Percentiles rank a stretch among this genome's conserved stretches.
These are phyloP conservation scores for Erigeron philadelphicus DNA, from an alignment of 140 eudicot genomes.

Conservation along the genomic window DNA sequence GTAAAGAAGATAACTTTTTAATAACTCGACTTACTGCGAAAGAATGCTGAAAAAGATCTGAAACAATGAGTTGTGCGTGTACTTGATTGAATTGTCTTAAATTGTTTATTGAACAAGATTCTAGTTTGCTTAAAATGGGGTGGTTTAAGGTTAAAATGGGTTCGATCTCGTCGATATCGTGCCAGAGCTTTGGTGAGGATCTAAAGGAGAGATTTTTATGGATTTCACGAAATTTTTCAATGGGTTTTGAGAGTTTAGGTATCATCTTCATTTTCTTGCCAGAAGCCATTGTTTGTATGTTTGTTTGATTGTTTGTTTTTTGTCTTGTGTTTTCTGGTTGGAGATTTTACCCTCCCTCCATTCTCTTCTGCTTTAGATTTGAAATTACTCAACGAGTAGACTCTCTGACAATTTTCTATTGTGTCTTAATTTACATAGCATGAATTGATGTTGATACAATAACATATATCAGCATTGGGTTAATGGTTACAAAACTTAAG, in stretches of 20 bases:
- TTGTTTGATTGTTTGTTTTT: neutral
- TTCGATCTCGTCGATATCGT: constrained; percentile 18
- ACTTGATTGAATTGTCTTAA: constrained; percentile 46
- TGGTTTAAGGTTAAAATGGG: constrained; percentile 36
- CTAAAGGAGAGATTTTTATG: constrained; percentile 39
- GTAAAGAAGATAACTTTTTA: constrained; percentile 52
- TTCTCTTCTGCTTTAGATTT: too few species aligned
- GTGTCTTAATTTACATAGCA: too few species aligned
- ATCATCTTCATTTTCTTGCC: constrained; percentile 26
- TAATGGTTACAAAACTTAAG: too few species aligned
- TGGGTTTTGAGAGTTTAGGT: constrained; percentile 34
- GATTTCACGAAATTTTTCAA: constrained; percentile 49
- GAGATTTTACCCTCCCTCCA: constrained; percentile 14
- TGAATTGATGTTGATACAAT: too few species aligned
- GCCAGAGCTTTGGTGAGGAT: constrained; percentile 45
- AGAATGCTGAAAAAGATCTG: constrained; percentile 54
- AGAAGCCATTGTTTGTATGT: constrained; percentile 21
- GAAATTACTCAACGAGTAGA: neutral
- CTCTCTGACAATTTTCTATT: too few species aligned
- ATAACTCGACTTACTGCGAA: constrained; percentile 45
- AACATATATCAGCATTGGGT: too few species aligned
- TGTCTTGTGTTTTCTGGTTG: too few species aligned
- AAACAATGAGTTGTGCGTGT: constrained; percentile 51
- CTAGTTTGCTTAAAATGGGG: constrained; percentile 45
- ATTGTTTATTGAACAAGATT: constrained; percentile 23